These are phyloP conservation scores for Noccaea caerulescens DNA, from an alignment of 345 rosid genomes.

Conservation along the genomic window DNA sequence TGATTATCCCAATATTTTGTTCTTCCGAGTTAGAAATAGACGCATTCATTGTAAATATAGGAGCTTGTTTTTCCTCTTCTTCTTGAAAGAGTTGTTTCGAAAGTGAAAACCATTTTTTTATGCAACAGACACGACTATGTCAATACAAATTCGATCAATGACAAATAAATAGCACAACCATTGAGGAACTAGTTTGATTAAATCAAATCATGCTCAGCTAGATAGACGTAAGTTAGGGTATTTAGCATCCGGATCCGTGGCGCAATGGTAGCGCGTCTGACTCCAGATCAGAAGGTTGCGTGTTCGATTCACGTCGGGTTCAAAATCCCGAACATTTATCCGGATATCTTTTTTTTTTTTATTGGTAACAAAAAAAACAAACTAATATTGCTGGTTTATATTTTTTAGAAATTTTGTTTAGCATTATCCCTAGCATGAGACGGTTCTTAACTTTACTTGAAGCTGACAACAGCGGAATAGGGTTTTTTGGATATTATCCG, in stretches of 20 bases:
- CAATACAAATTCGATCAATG: slow-evolving; percentile 19
- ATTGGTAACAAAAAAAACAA: too few species aligned
- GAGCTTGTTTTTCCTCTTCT: slow-evolving; percentile 11
- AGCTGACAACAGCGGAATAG: too few species aligned
- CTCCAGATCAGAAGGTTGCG: slow-evolving; percentile 99
- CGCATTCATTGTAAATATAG: background rate
- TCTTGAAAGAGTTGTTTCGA: slow-evolving; percentile 17
- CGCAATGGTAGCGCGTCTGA: slow-evolving; percentile 99
- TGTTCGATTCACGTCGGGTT: slow-evolving; percentile 51
- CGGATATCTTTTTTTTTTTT: background rate
- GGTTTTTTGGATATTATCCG: too few species aligned
- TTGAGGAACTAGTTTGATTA: too few species aligned
- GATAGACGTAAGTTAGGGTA: background rate
- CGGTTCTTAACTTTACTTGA: too few species aligned
- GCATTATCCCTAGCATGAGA: too few species aligned
- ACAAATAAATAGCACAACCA: background rate
- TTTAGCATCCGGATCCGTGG: slow-evolving; percentile 70
- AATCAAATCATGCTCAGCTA: too few species aligned
- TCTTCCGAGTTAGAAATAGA: background rate
- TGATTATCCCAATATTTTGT: background rate
- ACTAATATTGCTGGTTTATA: too few species aligned
- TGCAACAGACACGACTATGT: slow-evolving; percentile 3
- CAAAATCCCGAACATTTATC: slow-evolving; percentile 14
- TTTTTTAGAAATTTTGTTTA: too few species aligned
- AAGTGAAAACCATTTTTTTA: slow-evolving; percentile 1